phyloP scores from a whole-genome alignment of 768 basidiomycete species.

The Astraeus odoratus region DNA sequence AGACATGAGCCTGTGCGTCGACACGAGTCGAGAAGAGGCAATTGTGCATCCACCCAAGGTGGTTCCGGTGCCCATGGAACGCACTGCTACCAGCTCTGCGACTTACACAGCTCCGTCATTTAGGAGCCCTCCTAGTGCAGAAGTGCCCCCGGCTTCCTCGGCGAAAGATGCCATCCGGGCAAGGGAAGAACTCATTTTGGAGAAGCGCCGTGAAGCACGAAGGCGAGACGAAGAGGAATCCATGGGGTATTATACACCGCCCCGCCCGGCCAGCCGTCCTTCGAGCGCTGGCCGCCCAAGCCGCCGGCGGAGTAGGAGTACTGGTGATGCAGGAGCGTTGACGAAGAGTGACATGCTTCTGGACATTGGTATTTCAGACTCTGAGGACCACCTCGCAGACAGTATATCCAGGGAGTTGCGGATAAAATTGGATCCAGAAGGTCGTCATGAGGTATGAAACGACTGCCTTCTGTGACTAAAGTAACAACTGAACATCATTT shows the following conservation, averaged over 20 bases:
- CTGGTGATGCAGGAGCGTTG: constrained; percentile 58
- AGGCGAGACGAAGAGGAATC: constrained; percentile 44
- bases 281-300: constrained; percentile 41
- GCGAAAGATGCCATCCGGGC: constrained; percentile 61
- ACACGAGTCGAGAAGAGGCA: constrained; percentile 17
- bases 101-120: constrained; percentile 25
- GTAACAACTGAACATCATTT: constrained; percentile 3
- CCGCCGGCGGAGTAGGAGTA: constrained; percentile 69
- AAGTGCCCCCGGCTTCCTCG: constrained; percentile 33
- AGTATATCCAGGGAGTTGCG: constrained; percentile 70
- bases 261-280: constrained; percentile 19
- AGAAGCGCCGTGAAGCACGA: constrained; percentile 60
- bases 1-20: constrained; percentile 25
- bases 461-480: constrained; percentile 1
- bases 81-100: constrained; percentile 47
- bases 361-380: constrained; percentile 33
- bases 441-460: constrained; percentile 17
- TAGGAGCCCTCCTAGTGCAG: constrained; percentile 25
- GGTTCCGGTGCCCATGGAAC: constrained; percentile 32
- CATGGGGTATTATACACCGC: constrained; percentile 29
- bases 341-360: constrained; percentile 28
- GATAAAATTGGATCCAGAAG: constrained; percentile 42
- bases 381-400: constrained; percentile 52
- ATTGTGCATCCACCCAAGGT: constrained; percentile 5
- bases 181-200: constrained; percentile 63